A percentile compares a stretch with the other conserved stretches of the same genome.
These are phyloP conservation scores for Candida taoyuanica DNA, from an alignment of 805 yeast genomes.

Conservation along the genomic window DNA sequence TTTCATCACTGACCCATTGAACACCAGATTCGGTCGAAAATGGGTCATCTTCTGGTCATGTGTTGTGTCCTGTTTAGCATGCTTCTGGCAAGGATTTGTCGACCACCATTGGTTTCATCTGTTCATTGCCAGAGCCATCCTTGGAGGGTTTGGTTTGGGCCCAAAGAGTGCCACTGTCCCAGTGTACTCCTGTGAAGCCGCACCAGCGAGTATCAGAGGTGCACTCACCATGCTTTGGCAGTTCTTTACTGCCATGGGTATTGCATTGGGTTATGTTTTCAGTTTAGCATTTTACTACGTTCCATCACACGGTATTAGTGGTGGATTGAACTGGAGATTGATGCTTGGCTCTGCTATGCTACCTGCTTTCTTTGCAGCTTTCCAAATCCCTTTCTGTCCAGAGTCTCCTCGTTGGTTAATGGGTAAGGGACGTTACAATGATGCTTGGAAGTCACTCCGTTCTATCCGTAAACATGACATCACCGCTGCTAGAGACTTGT, in stretches of 20 bases:
- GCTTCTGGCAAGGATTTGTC: constrained; percentile 65
- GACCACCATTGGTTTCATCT: constrained; percentile 59
- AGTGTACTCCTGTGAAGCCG: constrained; percentile 63
- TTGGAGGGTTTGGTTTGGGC: constrained; percentile 64
- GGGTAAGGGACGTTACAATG: constrained; percentile 61
- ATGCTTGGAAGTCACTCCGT: constrained; percentile 49
- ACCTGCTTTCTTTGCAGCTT: constrained; percentile 57
- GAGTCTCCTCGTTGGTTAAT: constrained; percentile 76
- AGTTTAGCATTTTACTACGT: constrained; percentile 59
- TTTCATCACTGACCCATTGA: constrained; percentile 59
- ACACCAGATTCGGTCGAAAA: constrained; percentile 55
- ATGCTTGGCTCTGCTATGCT: constrained; percentile 66
- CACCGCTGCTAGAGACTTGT: constrained; percentile 66
- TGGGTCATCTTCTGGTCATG: constrained; percentile 65
- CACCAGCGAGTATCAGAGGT: constrained; percentile 61
- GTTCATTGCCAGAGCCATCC: constrained; percentile 57
- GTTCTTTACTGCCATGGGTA: constrained; percentile 69
- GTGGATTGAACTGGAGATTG: constrained; percentile 60
- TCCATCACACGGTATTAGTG: constrained; percentile 31
- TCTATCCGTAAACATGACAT: constrained; percentile 47
- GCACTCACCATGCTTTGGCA: constrained; percentile 73
- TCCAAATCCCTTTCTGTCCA: constrained; percentile 63
- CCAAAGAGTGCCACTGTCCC: constrained; percentile 76
- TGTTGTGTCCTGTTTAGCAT: constrained; percentile 51
- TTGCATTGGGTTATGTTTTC: constrained; percentile 66